Conservation (phyloP, 73 alveolate genomes). For the Tetrahymena borealis region DNA sequence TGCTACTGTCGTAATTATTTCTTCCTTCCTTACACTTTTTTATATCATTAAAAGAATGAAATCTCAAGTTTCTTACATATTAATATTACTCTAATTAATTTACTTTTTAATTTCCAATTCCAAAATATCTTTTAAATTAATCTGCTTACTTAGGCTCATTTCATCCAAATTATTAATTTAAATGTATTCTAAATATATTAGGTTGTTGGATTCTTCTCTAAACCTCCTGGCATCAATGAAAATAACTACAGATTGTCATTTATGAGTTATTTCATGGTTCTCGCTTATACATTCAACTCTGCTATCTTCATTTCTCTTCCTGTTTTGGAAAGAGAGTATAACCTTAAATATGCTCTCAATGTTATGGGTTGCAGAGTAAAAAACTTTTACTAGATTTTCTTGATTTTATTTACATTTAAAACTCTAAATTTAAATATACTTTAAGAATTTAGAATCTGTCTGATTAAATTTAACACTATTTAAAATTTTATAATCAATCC, state of each 20-base stretch:
- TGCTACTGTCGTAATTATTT: neutral
- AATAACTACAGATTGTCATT: constrained; percentile 8
- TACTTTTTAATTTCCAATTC: too few species aligned
- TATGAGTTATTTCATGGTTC: constrained; percentile 9
- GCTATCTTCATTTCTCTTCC: constrained; percentile 25
- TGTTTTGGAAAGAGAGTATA: constrained; percentile 32
- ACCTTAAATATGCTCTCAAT: constrained; percentile 26
- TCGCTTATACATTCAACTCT: constrained; percentile 33
- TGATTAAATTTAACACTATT: too few species aligned
- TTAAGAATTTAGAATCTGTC: too few species aligned
- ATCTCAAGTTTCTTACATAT: too few species aligned
- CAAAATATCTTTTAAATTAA: too few species aligned
- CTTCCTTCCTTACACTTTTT: neutral
- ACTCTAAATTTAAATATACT: too few species aligned
- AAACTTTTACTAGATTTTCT: neutral
- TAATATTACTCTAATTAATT: too few species aligned
- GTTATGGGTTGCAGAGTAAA: constrained; percentile 40
- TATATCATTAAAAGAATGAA: neutral
- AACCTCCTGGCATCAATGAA: neutral
- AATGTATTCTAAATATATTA: neutral
- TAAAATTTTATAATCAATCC: neutral
- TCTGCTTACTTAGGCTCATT: too few species aligned
- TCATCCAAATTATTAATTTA: neutral
- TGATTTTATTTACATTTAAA: too few species aligned
- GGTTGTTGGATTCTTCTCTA: neutral